Percentiles rank a stretch among this genome's conserved stretches.
Conservation (phyloP, 2,329 filamentous ascomycete genomes). For the Chaetothyriales sp. region DNA sequence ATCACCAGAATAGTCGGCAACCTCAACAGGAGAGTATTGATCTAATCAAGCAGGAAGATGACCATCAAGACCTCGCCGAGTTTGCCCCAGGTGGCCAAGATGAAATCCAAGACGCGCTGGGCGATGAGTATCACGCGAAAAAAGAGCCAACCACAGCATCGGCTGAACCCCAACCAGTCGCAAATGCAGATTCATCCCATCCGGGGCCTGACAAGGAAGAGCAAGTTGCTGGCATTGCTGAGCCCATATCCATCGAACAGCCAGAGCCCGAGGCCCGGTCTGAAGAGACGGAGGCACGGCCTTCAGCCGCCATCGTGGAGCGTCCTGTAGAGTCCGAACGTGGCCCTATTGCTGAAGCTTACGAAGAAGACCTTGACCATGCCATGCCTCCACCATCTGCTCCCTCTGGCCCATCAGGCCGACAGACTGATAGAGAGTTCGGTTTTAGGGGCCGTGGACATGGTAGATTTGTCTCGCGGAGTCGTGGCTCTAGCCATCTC, state of each 20-base stretch:
- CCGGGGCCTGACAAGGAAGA: slow-evolving; percentile 1
- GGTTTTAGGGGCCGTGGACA: slow-evolving; percentile 21
- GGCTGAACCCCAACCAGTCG: neutral
- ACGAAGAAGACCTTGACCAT: slow-evolving; percentile 14
- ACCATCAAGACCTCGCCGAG: slow-evolving; percentile 21
- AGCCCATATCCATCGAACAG: neutral
- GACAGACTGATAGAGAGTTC: slow-evolving; percentile 13
- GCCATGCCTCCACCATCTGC: slow-evolving; percentile 19
- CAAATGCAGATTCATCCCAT: neutral
- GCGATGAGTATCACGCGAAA: slow-evolving; percentile 14
- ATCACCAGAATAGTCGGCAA: slow-evolving; percentile 3
- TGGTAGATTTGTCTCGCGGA: slow-evolving; percentile 29
- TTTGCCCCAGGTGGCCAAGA: slow-evolving; percentile 23
- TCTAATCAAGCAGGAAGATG: slow-evolving; percentile 5
- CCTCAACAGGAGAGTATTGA: slow-evolving; percentile 9
- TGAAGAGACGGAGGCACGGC: neutral
- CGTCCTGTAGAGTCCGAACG: neutral
- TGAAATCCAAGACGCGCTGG: slow-evolving; percentile 19
- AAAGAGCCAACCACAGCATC: slow-evolving; percentile 6
- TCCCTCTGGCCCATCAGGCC: slow-evolving; percentile 21
- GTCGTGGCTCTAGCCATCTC: slow-evolving; percentile 24
- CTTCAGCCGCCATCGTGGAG: neutral
- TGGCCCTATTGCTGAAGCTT: slow-evolving; percentile 13
- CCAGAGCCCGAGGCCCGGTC: slow-evolving; percentile 1
- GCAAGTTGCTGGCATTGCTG: neutral